Conservation (phyloP, 1,139 yeast genomes). For the Nadsonia commutata region DNA sequence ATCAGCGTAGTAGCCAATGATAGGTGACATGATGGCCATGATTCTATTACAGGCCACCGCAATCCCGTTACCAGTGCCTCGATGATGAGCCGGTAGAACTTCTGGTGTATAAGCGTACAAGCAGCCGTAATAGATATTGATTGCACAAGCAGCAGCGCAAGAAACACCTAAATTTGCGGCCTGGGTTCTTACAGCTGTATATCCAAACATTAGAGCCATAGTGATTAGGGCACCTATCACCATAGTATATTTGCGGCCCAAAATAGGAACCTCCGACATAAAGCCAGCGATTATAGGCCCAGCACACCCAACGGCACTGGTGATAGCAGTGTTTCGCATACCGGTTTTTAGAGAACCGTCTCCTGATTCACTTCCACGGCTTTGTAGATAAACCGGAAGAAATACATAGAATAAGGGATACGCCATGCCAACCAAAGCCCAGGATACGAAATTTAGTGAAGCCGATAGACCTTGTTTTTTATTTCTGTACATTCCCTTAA, state of each 20-base stretch:
- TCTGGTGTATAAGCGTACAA: conserved; percentile 48
- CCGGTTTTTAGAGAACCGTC: conserved; percentile 27
- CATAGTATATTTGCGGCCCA: conserved; percentile 45
- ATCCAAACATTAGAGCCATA: conserved; percentile 43
- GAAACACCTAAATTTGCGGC: conserved; percentile 38
- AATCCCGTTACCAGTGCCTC: conserved; percentile 42
- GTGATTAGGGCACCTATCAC: conserved; percentile 36
- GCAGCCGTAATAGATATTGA: conserved; percentile 40
- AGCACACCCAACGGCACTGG: no score
- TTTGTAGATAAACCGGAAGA: conserved; percentile 33
- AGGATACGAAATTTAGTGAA: conserved; percentile 29
- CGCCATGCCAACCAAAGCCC: conserved; percentile 39
- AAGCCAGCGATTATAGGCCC: background rate
- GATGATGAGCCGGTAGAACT: conserved; percentile 37
- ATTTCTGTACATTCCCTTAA: conserved; percentile 26
- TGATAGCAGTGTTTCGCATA: conserved; percentile 39
- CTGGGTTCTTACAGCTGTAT: conserved; percentile 37
- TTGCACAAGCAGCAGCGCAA: conserved; percentile 34
- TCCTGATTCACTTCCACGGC: conserved; percentile 31
- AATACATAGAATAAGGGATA: conserved; percentile 39
- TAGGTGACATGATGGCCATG: conserved; percentile 38
- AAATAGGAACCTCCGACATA: conserved; percentile 22
- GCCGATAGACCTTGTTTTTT: conserved; percentile 30
- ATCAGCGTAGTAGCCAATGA: conserved; percentile 33
- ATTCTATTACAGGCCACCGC: conserved; percentile 37